These are phyloP conservation scores for Thelonectria rubi DNA, from an alignment of 2,329 filamentous ascomycete genomes.

Conservation along the genomic window DNA sequence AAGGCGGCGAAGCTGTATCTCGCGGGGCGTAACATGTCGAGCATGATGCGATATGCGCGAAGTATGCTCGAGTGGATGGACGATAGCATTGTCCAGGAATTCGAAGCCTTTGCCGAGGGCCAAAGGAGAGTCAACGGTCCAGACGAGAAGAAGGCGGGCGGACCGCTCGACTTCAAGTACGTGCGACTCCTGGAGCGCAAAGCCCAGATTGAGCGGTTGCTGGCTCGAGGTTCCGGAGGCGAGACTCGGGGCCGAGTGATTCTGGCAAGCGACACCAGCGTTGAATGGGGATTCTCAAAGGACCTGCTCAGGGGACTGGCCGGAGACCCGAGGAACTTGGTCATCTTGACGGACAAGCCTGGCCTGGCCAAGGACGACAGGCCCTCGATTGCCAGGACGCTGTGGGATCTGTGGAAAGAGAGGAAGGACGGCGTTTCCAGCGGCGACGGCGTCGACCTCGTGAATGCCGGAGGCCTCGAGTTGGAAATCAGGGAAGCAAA, in stretches of 20 bases:
- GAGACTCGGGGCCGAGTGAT: slow-evolving; percentile 74
- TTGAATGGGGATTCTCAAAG: slow-evolving; percentile 96
- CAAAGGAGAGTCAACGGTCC: slow-evolving; percentile 57
- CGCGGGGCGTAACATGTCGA: slow-evolving; percentile 85
- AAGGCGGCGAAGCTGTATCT: slow-evolving; percentile 75
- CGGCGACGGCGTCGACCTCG: slow-evolving; percentile 70
- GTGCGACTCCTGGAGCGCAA: slow-evolving; percentile 84
- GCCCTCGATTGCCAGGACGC: slow-evolving; percentile 72
- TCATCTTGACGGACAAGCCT: slow-evolving; percentile 84
- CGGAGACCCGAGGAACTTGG: slow-evolving; percentile 79
- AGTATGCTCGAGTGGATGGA: slow-evolving; percentile 99
- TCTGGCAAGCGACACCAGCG: slow-evolving; percentile 85
- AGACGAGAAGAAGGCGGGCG: slow-evolving; percentile 64
- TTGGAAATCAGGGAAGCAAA: slow-evolving; percentile 69
- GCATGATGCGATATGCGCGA: slow-evolving; percentile 87
- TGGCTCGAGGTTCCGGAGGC: slow-evolving; percentile 56
- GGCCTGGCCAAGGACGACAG: slow-evolving; percentile 50
- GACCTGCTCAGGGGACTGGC: slow-evolving; percentile 80
- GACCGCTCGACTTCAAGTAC: slow-evolving; percentile 91
- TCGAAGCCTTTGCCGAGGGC: slow-evolving; percentile 74
- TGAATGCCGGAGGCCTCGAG: slow-evolving; percentile 70
- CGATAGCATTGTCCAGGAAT: slow-evolving; percentile 90
- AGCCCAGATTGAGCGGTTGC: slow-evolving; percentile 78
- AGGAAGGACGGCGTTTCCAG: slow-evolving; percentile 68
- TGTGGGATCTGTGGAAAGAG: slow-evolving; percentile 85